Evolutionary conservation across 345 rosid species (phyloP).

Genomic region (Fremontodendron californicum): DNA sequence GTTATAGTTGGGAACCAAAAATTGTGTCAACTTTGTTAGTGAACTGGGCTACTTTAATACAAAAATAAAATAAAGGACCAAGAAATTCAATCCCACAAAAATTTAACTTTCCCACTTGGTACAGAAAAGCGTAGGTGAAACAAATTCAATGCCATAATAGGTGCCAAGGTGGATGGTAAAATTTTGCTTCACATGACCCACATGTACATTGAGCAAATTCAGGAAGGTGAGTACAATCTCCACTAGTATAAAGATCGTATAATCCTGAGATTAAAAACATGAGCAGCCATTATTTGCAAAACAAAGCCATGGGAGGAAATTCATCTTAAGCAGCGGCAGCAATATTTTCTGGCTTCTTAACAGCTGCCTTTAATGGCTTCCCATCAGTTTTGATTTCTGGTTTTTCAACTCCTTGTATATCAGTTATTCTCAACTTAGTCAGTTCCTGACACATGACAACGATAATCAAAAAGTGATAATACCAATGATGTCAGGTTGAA

Average conservation of each 20-base stretch:
- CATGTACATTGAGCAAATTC: slow-evolving; percentile 21
- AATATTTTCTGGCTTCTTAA: slow-evolving; percentile 45
- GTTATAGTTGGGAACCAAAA: slow-evolving; percentile 6
- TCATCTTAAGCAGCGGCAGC: slow-evolving; percentile 48
- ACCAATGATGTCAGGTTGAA: not conserved
- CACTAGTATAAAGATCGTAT: not conserved
- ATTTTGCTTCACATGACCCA: slow-evolving; percentile 15
- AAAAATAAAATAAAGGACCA: slow-evolving; percentile 9
- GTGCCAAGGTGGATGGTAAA: slow-evolving; percentile 8
- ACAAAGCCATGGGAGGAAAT: not conserved
- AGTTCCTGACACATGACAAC: slow-evolving; percentile 56
- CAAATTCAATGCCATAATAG: slow-evolving; percentile 9
- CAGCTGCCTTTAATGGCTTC: slow-evolving; percentile 37
- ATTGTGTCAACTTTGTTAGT: not conserved
- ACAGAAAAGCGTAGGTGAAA: slow-evolving; percentile 13
- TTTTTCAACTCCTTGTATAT: slow-evolving; percentile 82
- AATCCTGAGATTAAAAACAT: not conserved
- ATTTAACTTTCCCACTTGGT: not conserved
- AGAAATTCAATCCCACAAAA: slow-evolving; percentile 13
- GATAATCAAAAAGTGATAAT: not conserved
- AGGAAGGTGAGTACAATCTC: not conserved
- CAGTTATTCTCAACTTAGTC: slow-evolving; percentile 86
- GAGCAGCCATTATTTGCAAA: slow-evolving; percentile 6
- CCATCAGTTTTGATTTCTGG: slow-evolving; percentile 36
- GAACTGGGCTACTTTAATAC: not conserved